Evolutionary conservation across 2,329 filamentous ascomycete genomes (phyloP).

Genomic region (Phialophora expanda): DNA sequence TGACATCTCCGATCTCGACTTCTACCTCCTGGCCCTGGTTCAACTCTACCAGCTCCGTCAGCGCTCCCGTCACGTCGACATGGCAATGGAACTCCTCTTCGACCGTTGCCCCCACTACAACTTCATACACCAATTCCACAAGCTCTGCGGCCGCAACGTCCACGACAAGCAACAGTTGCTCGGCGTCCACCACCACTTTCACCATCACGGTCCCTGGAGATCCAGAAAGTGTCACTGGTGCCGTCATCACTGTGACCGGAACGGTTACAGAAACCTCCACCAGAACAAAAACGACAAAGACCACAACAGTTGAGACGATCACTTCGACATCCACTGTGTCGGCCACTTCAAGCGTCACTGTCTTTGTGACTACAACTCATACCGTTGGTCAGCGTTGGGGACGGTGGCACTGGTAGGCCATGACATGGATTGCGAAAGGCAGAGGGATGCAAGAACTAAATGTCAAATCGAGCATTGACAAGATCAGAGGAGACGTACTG

Average conservation of each 20-base stretch:
- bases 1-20: slow-evolving; percentile 8
- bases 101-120: neutral
- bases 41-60: slow-evolving; percentile 4
- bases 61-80: neutral
- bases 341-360: slow-evolving; percentile 18
- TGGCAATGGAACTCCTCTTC: neutral
- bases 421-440: neutral
- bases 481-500: neutral
- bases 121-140: slow-evolving; percentile 10
- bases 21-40: neutral
- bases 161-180: slow-evolving; percentile 12
- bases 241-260: neutral
- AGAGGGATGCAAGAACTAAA: neutral
- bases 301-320: slow-evolving; percentile 11
- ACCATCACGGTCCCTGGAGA: slow-evolving; percentile 12
- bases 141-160: slow-evolving; percentile 16
- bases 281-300: slow-evolving; percentile 14
- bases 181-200: slow-evolving; percentile 6
- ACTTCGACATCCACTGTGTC: slow-evolving; percentile 17
- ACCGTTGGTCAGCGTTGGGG: slow-evolving; percentile 19
- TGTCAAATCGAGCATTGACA: neutral
- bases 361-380: slow-evolving; percentile 17
- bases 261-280: slow-evolving; percentile 12
- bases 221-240: slow-evolving; percentile 2
- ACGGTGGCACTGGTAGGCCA: slow-evolving; percentile 22